Conservation (phyloP, 257 asterid genomes). For the Solanum appendiculatum region DNA sequence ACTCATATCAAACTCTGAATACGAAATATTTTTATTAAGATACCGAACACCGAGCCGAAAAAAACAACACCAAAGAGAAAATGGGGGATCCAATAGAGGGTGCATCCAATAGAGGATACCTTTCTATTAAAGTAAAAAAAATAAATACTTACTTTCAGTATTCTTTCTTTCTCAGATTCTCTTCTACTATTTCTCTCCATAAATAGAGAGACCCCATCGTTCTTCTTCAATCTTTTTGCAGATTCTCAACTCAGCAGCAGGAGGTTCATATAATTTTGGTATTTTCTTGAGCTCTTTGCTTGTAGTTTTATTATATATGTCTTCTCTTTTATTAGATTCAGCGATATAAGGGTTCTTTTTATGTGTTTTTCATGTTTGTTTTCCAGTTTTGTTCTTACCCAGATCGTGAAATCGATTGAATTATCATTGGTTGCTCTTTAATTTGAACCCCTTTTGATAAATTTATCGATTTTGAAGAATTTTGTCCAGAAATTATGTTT, state of each 20-base stretch:
- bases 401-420: background rate
- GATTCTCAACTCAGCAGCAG: background rate
- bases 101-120: background rate
- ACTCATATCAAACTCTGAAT: background rate
- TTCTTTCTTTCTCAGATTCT: background rate
- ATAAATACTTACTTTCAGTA: background rate
- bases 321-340: background rate
- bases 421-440: background rate
- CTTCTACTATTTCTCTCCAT: background rate
- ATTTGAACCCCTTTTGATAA: background rate
- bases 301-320: no score
- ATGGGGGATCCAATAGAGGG: background rate
- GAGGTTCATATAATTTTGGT: background rate
- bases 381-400: background rate
- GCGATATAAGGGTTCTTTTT: background rate
- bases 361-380: background rate
- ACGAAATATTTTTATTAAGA: background rate
- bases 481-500: background rate
- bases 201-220: background rate
- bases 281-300: background rate
- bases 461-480: background rate
- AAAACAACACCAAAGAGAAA: background rate
- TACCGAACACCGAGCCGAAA: fast-evolving
- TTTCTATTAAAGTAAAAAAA: background rate
- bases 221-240: background rate